Percentiles rank a stretch among this genome's conserved stretches.
phyloP scores from a whole-genome alignment of 345 rosid genomes.

The Odontarrhena argentea region DNA sequence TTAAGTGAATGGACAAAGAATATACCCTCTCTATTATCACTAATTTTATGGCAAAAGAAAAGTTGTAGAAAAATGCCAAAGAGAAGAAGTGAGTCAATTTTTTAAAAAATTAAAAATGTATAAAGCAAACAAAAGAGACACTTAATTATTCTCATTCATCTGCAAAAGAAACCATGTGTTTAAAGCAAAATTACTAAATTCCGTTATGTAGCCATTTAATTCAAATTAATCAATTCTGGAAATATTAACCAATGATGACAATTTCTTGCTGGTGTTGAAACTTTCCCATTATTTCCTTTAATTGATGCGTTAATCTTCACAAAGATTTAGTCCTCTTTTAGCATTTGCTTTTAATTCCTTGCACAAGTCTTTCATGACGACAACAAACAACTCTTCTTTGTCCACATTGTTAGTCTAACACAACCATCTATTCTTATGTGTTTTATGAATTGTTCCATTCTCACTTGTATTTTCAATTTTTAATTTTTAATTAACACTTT shows the following conservation, averaged over 20 bases:
- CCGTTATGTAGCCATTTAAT: conserved; percentile 32
- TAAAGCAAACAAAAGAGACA: conserved; percentile 40
- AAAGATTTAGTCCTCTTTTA: conserved; percentile 39
- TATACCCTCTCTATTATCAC: conserved; percentile 39
- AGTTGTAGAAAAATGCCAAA: conserved; percentile 32
- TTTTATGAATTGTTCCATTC: conserved; percentile 26
- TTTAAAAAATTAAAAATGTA: conserved; percentile 7
- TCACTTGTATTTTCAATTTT: not conserved
- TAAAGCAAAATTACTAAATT: conserved; percentile 38
- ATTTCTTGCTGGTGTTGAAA: conserved; percentile 42
- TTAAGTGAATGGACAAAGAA: conserved; percentile 41
- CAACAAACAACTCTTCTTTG: conserved; percentile 34
- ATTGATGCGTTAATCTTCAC: conserved; percentile 36
- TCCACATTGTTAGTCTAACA: conserved; percentile 9
- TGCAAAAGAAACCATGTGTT: conserved; percentile 44
- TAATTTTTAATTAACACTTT: not conserved
- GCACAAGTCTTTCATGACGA: conserved; percentile 37
- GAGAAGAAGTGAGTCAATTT: conserved; percentile 38
- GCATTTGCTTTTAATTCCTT: conserved; percentile 44
- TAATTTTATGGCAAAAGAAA: conserved; percentile 25
- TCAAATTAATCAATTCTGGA: conserved; percentile 30
- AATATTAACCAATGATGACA: conserved; percentile 37
- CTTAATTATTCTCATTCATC: conserved; percentile 44
- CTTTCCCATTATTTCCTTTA: conserved; percentile 42
- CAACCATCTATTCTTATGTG: conserved; percentile 8